Evolutionary conservation across 2,329 filamentous ascomycete genomes (phyloP).

Genomic region (Beauveria rudraprayagi): DNA sequence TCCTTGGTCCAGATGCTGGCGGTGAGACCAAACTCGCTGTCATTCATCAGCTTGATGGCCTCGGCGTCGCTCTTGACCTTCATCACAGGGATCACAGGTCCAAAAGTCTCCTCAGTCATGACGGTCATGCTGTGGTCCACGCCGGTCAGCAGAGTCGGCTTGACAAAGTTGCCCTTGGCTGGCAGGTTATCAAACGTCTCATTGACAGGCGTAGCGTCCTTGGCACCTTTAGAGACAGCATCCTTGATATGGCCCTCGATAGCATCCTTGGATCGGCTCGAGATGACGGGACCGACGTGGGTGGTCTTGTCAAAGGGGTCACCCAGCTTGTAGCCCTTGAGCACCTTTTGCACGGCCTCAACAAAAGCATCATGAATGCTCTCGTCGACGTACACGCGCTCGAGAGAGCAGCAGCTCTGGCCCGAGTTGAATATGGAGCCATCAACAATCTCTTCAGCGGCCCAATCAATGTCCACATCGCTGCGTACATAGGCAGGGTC

Average conservation of each 20-base stretch:
- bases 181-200: constrained; percentile 65
- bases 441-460: constrained; percentile 88
- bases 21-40: constrained; percentile 87
- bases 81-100: constrained; percentile 84
- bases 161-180: constrained; percentile 77
- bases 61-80: constrained; percentile 75
- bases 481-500: constrained; percentile 83
- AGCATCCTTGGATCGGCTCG: constrained; percentile 64
- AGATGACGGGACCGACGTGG: constrained; percentile 83
- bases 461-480: constrained; percentile 86
- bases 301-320: constrained; percentile 74
- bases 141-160: constrained; percentile 71
- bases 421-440: constrained; percentile 96
- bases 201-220: constrained; percentile 76
- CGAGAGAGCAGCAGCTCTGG: constrained; percentile 93
- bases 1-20: constrained; percentile 98
- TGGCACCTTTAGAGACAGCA: constrained; percentile 74
- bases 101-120: constrained; percentile 94
- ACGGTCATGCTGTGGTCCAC: constrained; percentile 78
- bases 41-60: constrained; percentile 82
- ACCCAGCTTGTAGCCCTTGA: constrained; percentile 77
- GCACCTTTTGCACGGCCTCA: constrained; percentile 67
- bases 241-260: constrained; percentile 77
- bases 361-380: constrained; percentile 79
- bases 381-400: constrained; percentile 84